Evolutionary conservation across 1,284 basidiomycete species (phyloP), one percentile per base, ranked within the genome.

Genomic region (Leccinum pachyderme): DNA sequence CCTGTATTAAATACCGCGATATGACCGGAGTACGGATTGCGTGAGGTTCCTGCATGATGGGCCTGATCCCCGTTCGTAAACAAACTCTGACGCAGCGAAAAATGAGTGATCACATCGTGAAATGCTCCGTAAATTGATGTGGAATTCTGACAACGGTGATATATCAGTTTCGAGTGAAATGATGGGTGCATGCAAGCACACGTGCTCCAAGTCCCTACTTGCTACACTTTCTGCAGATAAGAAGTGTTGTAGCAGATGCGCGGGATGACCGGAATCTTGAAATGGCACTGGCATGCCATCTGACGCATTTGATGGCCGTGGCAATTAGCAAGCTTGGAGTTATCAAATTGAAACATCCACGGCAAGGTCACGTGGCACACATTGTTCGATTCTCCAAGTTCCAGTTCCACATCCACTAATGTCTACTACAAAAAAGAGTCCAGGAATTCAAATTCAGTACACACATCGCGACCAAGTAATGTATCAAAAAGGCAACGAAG

Each of bases 401-500:
- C 11, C 4, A 11, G 37, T 22, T 18, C 18, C 18, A 18, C 22
- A 39, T 39, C 37, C 37, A 39, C 22, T 39, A 18, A 39, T 9
- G 37, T 39, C 18, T 39, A 39, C 37, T 39, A 22, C 37, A 39
- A 22, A 12, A 22, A 39, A 22, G 37, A 39, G 18, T 39, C 37
- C 37, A 39, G 37, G 9, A 39, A 39, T 18, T 18, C 12, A 39
- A 5, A 39, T 18, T 18, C 12, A 39, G 5, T 18, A 39, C 37
- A 39, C 22, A 31, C 5, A 39, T 39, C 37, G 9, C 35, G 18
- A 39, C 18, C n/a, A 37, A 37, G 35, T n/a, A 37, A 18, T n/a
- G 18, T 9, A 37, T 44, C 55, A 69, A 15, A 56, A 67, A 24
- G 66, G 57, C 55, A 58, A 55, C 32, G 65, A 55, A 45, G 57